A percentile compares a stretch with the other conserved stretches of the same genome.
phyloP scores from a whole-genome alignment of 2,329 filamentous ascomycete species.

The Hypoxylon sp. region DNA sequence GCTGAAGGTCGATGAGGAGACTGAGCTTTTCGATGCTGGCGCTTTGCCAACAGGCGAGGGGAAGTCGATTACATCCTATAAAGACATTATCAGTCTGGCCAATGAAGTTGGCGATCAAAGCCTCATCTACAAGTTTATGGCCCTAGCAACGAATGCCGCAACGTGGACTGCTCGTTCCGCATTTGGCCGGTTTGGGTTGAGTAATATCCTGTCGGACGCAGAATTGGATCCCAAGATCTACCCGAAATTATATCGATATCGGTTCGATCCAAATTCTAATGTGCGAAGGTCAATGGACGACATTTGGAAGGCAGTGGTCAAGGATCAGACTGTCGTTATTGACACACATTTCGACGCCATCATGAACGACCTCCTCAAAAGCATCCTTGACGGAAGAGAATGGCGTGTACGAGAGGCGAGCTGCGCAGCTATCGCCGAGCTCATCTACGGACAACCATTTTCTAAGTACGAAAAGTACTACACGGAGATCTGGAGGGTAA shows the following conservation, averaged over 20 bases:
- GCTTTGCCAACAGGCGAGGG: conserved; percentile 91
- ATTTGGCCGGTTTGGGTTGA: conserved; percentile 93
- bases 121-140: conserved; percentile 99
- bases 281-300: conserved; percentile 97
- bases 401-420: conserved; percentile 95
- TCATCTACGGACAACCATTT: conserved; percentile 85
- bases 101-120: conserved; percentile 96
- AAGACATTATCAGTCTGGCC: conserved; percentile 95
- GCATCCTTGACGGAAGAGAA: conserved; percentile 84
- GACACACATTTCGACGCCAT: conserved; percentile 89
- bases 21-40: conserved; percentile 92
- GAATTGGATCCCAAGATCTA: conserved; percentile 93
- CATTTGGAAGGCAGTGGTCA: conserved; percentile 97
- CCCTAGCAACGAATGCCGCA: conserved; percentile 92
- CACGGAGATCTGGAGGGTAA: conserved; percentile 84
- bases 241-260: conserved; percentile 92
- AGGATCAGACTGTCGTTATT: conserved; percentile 83
- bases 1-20: conserved; percentile 90
- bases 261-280: conserved; percentile 94
- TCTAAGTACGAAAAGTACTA: conserved; percentile 87
- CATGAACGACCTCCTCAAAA: conserved; percentile 87
- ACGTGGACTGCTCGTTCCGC: conserved; percentile 98
- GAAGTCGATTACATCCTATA: conserved; percentile 92
- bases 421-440: conserved; percentile 88
- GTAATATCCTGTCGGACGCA: conserved; percentile 90